Conservation (phyloP, 139 green algal genomes). For the Chlorella vulgaris region DNA sequence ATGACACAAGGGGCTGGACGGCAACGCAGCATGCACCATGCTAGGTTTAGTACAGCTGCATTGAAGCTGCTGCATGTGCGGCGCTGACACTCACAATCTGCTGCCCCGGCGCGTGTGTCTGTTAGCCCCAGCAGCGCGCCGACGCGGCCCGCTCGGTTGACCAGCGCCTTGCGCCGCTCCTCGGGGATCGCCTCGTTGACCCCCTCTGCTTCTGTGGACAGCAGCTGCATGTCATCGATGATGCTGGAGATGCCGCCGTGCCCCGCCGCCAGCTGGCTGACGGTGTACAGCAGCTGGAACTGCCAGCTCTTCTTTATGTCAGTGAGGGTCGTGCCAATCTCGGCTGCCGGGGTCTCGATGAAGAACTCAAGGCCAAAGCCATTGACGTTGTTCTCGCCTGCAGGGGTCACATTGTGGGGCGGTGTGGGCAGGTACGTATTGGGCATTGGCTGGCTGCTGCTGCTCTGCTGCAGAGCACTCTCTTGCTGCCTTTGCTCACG, state of each 20-base stretch:
- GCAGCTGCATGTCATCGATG: conserved; percentile 67
- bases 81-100: conserved; percentile 19
- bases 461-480: not conserved
- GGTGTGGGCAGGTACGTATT: no score
- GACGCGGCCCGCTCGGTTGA: conserved; percentile 51
- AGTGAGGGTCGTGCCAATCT: conserved; percentile 43
- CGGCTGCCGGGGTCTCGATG: conserved; percentile 60
- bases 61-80: not conserved
- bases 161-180: not conserved
- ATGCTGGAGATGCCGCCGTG: conserved; percentile 54
- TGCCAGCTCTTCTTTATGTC: conserved; percentile 65
- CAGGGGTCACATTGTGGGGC: no score
- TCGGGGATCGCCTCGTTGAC: conserved; percentile 55
- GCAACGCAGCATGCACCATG: no score
- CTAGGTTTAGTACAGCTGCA: not conserved
- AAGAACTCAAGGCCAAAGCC: conserved; percentile 69
- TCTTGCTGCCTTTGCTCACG: not conserved
- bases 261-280: conserved; percentile 60
- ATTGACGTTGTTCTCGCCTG: conserved; percentile 66
- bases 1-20: not conserved
- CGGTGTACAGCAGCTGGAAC: conserved; percentile 69
- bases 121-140: conserved; percentile 60
- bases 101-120: conserved; percentile 15
- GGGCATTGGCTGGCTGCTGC: no score
- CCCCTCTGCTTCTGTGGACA: conserved; percentile 68